Evolutionary conservation across 257 asterid species (phyloP).

Genomic region (Nicotiana otophora): DNA sequence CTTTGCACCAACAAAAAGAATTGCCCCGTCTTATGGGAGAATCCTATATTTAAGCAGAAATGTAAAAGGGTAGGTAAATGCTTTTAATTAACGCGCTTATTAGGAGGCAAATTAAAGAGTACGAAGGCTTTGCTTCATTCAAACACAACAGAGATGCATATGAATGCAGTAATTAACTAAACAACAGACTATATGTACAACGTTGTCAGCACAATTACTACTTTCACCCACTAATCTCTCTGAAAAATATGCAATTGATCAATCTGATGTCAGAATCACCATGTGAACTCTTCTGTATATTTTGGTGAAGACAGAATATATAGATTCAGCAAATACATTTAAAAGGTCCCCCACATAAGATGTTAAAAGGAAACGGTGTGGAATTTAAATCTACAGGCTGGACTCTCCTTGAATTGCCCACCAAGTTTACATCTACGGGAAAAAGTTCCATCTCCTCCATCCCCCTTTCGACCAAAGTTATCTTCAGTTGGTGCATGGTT

Average conservation of each 20-base stretch:
- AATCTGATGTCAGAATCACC: conserved; percentile 9
- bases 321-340: not conserved
- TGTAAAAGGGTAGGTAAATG: not conserved
- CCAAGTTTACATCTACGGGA: not conserved
- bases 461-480: not conserved
- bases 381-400: not conserved
- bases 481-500: not conserved
- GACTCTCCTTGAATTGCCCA: not conserved
- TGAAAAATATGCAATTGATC: not conserved
- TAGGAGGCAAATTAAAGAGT: no score
- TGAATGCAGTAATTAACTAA: not conserved
- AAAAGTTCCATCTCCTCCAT: not conserved
- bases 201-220: not conserved
- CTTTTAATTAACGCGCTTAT: not conserved
- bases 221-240: not conserved
- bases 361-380: no score
- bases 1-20: not conserved
- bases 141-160: not conserved
- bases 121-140: not conserved
- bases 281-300: conserved; percentile 4
- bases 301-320: conserved; percentile 5
- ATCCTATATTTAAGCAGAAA: not conserved
- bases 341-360: not conserved
- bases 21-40: not conserved
- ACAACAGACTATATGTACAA: not conserved